phyloP scores from a whole-genome alignment of 148 eudicot genomes.

The Chenopodium formosanum region DNA sequence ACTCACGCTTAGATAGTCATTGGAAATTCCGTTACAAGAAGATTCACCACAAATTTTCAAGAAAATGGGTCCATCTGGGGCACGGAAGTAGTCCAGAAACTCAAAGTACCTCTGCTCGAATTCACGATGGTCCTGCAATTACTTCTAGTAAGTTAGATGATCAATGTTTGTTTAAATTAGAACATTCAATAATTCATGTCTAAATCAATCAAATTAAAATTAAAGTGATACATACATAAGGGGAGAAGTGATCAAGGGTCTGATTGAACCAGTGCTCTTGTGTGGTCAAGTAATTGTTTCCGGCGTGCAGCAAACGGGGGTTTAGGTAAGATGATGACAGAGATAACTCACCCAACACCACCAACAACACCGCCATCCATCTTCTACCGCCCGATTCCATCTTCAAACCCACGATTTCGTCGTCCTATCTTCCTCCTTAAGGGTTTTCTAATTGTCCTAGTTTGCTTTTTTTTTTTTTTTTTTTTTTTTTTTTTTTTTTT shows the following conservation, averaged over 20 bases:
- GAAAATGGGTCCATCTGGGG: slow-evolving; percentile 90
- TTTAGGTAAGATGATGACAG: slow-evolving; percentile 32
- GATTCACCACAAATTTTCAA: slow-evolving; percentile 88
- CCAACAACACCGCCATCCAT: no score
- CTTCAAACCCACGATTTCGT: no score
- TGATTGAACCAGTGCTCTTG: slow-evolving; percentile 78
- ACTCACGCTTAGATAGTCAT: slow-evolving; percentile 85
- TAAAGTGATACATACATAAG: slow-evolving; percentile 39
- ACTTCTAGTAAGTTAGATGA: no score
- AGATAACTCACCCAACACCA: background rate
- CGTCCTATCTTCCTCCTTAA: no score
- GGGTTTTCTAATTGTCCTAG: no score
- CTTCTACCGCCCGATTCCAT: no score
- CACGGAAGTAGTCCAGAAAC: slow-evolving; percentile 64
- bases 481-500: no score
- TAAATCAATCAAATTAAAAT: no score
- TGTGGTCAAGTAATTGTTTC: slow-evolving; percentile 44
- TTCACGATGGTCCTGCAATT: slow-evolving; percentile 73
- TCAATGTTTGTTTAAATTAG: no score
- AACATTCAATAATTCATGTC: no score
- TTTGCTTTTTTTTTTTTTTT: no score
- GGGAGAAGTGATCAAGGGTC: slow-evolving; percentile 89
- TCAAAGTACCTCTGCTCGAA: slow-evolving; percentile 86
- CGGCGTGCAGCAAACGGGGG: slow-evolving; percentile 31
- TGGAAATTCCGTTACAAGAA: slow-evolving; percentile 71